phyloP scores from a whole-genome alignment of 495 filamentous ascomycete genomes.

The Annulohypoxylon nitens region DNA sequence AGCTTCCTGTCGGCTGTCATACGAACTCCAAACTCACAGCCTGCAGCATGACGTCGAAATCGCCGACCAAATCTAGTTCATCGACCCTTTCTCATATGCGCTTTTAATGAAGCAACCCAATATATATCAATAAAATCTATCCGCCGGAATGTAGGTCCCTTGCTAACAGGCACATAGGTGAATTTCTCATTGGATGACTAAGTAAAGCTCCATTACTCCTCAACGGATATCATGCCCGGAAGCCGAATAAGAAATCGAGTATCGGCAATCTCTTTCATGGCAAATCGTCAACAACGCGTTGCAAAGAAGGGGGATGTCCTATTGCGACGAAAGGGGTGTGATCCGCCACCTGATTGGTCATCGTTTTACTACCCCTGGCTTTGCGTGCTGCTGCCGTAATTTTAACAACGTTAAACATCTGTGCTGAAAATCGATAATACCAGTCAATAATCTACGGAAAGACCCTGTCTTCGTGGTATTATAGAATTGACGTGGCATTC shows the following conservation, averaged over 20 bases:
- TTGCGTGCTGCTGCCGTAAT: constrained; percentile 34
- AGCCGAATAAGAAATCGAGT: constrained; percentile 13
- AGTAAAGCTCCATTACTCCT: constrained; percentile 66
- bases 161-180: constrained; percentile 1
- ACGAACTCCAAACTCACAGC: not conserved
- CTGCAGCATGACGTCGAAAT: constrained; percentile 30
- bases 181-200: constrained; percentile 30
- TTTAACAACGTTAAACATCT: constrained; percentile 28
- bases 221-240: constrained; percentile 30
- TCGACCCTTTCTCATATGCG: not conserved
- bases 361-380: constrained; percentile 18
- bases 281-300: constrained; percentile 8
- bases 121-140: constrained; percentile 25
- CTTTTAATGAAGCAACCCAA: constrained; percentile 26
- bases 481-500: constrained; percentile 13
- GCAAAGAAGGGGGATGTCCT: not conserved
- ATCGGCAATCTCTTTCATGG: constrained; percentile 1
- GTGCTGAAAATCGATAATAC: constrained; percentile 12
- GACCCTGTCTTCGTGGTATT: not conserved
- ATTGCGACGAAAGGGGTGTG: constrained; percentile 24
- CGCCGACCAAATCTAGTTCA: not conserved
- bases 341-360: constrained; percentile 20
- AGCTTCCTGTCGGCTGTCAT: constrained; percentile 6
- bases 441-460: not conserved
- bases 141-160: constrained; percentile 19